phyloP scores from a whole-genome alignment of 768 basidiomycete genomes.

The Exidia glandulosa region DNA sequence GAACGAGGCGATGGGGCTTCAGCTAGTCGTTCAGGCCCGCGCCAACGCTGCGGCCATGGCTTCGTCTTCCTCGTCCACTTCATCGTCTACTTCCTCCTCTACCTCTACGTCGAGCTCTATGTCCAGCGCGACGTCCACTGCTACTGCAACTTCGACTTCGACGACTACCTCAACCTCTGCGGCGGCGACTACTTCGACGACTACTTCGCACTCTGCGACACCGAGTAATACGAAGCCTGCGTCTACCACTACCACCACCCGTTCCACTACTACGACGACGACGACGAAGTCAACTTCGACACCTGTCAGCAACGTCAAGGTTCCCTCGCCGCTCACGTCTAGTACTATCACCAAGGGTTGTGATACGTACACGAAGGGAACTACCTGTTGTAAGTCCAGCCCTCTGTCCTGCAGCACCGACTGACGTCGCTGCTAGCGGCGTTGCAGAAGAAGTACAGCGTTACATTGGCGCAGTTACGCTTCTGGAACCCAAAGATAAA shows the following conservation, averaged over 20 bases:
- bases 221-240: too few relatives aligned
- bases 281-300: too few relatives aligned
- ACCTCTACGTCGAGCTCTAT: neutral
- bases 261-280: too few relatives aligned
- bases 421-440: neutral
- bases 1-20: neutral
- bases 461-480: neutral
- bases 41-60: neutral
- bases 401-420: neutral
- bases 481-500: neutral
- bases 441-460: neutral
- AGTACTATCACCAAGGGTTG: neutral
- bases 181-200: neutral
- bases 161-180: neutral
- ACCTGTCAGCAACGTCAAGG: neutral
- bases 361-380: neutral
- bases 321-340: neutral
- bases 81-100: neutral
- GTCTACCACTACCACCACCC: neutral
- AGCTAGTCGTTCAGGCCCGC: neutral
- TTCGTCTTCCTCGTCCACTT: neutral
- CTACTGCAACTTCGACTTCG: neutral
- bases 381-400: neutral
- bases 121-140: neutral
- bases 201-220: neutral